phyloP scores from a whole-genome alignment of 164 flowering plant species.

The Cinnamomum chago region DNA sequence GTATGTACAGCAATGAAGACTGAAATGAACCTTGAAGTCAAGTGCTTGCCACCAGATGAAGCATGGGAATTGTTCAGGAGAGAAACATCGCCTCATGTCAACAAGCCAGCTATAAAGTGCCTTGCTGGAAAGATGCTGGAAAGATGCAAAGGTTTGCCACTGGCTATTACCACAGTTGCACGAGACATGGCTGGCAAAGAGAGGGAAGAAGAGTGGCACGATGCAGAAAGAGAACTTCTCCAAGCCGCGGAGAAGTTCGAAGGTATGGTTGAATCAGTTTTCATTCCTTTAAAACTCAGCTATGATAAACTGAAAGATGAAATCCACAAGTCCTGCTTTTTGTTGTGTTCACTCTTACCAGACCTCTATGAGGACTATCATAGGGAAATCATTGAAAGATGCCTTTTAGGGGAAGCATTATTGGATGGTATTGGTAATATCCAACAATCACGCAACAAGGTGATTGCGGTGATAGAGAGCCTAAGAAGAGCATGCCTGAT shows the following conservation, averaged over 20 bases:
- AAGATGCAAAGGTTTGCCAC: slow-evolving; percentile 26
- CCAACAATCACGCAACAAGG: background rate
- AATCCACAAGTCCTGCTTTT: slow-evolving; percentile 10
- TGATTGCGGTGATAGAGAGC: background rate
- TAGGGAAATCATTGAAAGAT: background rate
- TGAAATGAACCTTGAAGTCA: background rate
- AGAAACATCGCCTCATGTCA: slow-evolving; percentile 3
- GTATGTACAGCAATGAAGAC: slow-evolving; percentile 13
- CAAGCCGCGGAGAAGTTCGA: background rate
- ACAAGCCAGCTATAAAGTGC: background rate
- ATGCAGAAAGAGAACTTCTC: background rate
- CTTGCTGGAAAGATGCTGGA: slow-evolving; percentile 8
- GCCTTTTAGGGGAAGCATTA: slow-evolving; percentile 1
- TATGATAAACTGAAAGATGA: slow-evolving; percentile 13
- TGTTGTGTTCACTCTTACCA: slow-evolving; percentile 21
- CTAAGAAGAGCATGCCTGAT: slow-evolving; percentile 6
- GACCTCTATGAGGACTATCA: slow-evolving; percentile 6
- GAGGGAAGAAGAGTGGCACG: slow-evolving; percentile 10
- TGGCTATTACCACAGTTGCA: slow-evolving; percentile 20
- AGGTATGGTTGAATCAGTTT: slow-evolving; percentile 13
- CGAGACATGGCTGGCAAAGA: slow-evolving; percentile 10
- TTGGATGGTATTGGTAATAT: background rate
- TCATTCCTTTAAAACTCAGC: slow-evolving; percentile 12
- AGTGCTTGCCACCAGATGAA: slow-evolving; percentile 7
- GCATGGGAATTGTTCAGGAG: slow-evolving; percentile 16